Evolutionary conservation across 164 flowering plant genomes (phyloP).

Genomic region (Magnolia kwangsiensis): DNA sequence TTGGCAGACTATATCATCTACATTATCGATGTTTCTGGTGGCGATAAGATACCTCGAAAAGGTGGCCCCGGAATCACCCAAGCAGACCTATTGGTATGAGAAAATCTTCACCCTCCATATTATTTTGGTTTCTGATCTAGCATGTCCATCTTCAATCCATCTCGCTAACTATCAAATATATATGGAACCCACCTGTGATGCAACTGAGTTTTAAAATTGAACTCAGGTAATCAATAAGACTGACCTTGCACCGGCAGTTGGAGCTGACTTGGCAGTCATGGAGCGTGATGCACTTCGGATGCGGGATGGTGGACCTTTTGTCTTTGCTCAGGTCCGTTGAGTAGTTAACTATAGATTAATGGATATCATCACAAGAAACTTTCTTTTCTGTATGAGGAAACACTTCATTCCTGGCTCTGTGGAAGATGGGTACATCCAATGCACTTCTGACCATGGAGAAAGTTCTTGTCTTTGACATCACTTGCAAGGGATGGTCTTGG

Average conservation of each 20-base stretch:
- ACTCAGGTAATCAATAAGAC: constrained; percentile 93
- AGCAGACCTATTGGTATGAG: constrained; percentile 85
- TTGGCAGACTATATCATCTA: constrained; percentile 95
- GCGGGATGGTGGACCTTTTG: constrained; percentile 99
- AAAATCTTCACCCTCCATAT: not conserved
- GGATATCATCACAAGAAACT: not conserved
- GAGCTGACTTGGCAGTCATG: constrained; percentile 91
- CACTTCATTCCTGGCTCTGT: not conserved
- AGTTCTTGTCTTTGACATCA: not conserved
- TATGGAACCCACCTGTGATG: not conserved
- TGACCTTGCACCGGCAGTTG: constrained; percentile 91
- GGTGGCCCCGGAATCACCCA: constrained; percentile 99
- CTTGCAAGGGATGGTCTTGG: not conserved
- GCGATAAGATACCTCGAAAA: constrained; percentile 96
- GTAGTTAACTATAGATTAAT: not conserved
- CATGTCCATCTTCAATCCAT: too few species aligned
- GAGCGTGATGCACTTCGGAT: constrained; percentile 91
- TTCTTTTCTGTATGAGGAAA: not conserved
- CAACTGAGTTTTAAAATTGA: not conserved
- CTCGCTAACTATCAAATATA: not conserved
- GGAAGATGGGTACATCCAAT: not conserved
- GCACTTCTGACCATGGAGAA: not conserved
- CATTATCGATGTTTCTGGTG: constrained; percentile 93
- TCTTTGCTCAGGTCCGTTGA: constrained; percentile 79
- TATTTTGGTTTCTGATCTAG: not conserved